phyloP scores from a whole-genome alignment of 2,329 filamentous ascomycete species.

The Apiospora hydei region DNA sequence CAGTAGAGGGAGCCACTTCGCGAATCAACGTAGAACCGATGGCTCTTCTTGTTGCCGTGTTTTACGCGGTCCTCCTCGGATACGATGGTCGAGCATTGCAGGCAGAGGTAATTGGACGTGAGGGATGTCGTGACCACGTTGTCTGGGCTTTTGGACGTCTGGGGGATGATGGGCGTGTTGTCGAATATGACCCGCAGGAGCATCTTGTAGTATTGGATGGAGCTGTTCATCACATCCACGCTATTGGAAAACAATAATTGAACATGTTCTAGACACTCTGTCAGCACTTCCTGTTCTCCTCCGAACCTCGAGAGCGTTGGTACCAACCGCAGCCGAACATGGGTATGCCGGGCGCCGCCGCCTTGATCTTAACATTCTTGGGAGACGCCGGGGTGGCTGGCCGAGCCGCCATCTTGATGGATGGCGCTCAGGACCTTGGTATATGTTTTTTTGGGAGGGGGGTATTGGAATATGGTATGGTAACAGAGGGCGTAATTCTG shows the following conservation, averaged over 20 bases:
- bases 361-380: constrained; percentile 67
- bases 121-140: constrained; percentile 65
- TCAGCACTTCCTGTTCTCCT: not conserved
- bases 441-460: not conserved
- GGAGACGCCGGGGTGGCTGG: constrained; percentile 43
- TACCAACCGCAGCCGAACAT: constrained; percentile 70
- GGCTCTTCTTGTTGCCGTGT: constrained; percentile 73
- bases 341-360: constrained; percentile 63
- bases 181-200: constrained; percentile 76
- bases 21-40: constrained; percentile 83
- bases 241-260: constrained; percentile 69
- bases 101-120: constrained; percentile 74
- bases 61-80: constrained; percentile 69
- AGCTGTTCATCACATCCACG: constrained; percentile 71
- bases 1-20: constrained; percentile 78
- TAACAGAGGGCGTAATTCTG: not conserved
- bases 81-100: constrained; percentile 76
- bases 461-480: not conserved
- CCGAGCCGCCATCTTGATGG: constrained; percentile 39
- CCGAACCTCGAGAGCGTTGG: not conserved
- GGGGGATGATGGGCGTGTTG: constrained; percentile 67
- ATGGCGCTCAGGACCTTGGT: not conserved
- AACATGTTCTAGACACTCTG: constrained; percentile 67
- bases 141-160: constrained; percentile 68
- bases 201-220: constrained; percentile 75